Evolutionary conservation across 768 basidiomycete species (phyloP).

Genomic region (Mrakia blollopis): DNA sequence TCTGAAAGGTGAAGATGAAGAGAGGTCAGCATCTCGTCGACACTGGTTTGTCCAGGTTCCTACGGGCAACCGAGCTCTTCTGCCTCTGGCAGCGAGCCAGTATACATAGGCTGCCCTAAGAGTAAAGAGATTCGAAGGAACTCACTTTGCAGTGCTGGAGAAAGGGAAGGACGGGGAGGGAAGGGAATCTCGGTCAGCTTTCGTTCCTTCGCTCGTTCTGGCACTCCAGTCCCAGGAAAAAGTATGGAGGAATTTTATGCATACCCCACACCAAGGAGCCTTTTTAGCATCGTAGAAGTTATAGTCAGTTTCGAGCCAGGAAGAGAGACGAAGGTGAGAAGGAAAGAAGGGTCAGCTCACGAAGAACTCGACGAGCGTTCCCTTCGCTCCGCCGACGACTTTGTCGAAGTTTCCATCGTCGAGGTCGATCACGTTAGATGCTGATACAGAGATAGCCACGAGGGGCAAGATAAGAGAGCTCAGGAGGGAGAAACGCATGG

Average conservation of each 20-base stretch:
- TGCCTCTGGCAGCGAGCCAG: too few relatives aligned
- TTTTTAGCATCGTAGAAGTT: neutral
- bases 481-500: neutral
- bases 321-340: neutral
- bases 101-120: too few relatives aligned
- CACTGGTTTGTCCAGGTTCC: too few relatives aligned
- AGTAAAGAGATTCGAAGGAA: neutral
- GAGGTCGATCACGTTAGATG: constrained; percentile 79
- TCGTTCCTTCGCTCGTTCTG: neutral
- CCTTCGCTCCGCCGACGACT: neutral
- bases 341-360: neutral
- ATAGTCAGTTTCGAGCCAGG: neutral
- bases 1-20: constrained; percentile 50
- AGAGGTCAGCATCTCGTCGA: neutral
- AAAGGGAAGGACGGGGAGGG: neutral
- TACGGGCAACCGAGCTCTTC: too few relatives aligned
- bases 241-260: neutral
- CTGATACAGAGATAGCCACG: constrained; percentile 22
- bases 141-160: constrained; percentile 1
- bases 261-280: neutral
- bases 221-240: too few relatives aligned
- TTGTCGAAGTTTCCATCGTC: constrained; percentile 67
- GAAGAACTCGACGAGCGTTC: constrained; percentile 6
- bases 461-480: neutral
- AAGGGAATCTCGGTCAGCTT: neutral